These are phyloP conservation scores for Aspergillus brunneoviolaceus DNA, from an alignment of 2,329 filamentous ascomycete species.

Conservation along the genomic window DNA sequence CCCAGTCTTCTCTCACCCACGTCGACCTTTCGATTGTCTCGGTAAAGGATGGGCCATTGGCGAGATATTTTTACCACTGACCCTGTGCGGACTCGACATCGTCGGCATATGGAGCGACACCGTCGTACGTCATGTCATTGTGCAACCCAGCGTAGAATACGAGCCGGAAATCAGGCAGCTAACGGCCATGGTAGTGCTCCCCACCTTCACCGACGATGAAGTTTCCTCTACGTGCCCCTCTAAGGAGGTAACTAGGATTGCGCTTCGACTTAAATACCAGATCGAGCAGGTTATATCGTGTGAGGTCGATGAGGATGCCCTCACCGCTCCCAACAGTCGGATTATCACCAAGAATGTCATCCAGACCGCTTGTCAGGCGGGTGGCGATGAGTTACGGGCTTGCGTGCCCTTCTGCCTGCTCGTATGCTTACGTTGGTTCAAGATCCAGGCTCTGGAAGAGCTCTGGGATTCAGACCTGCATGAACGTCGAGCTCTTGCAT, in stretches of 20 bases:
- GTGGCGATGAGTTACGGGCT: constrained; percentile 68
- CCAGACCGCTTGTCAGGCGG: constrained; percentile 76
- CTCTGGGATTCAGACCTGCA: constrained; percentile 92
- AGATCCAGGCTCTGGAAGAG: constrained; percentile 73
- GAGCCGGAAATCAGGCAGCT: constrained; percentile 10
- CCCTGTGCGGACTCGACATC: constrained; percentile 29
- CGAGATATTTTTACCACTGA: constrained; percentile 33
- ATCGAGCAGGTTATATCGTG: constrained; percentile 87
- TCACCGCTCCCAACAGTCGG: constrained; percentile 79
- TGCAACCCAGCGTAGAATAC: background rate
- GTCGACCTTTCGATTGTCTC: background rate
- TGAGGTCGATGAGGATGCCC: constrained; percentile 73
- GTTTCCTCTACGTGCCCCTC: constrained; percentile 67
- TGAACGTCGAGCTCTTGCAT: constrained; percentile 73
- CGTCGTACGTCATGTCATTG: constrained; percentile 39
- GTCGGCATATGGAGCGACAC: constrained; percentile 38
- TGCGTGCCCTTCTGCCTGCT: constrained; percentile 85
- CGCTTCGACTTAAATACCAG: constrained; percentile 84
- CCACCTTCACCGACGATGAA: constrained; percentile 39
- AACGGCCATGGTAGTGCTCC: constrained; percentile 40
- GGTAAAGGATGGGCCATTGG: constrained; percentile 40
- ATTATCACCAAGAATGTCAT: constrained; percentile 81
- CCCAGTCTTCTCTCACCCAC: background rate
- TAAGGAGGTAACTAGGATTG: constrained; percentile 81
- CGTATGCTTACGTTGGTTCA: constrained; percentile 74